Evolutionary conservation across 2,329 filamentous ascomycete genomes (phyloP).

Genomic region (Hansfordia pulvinata): DNA sequence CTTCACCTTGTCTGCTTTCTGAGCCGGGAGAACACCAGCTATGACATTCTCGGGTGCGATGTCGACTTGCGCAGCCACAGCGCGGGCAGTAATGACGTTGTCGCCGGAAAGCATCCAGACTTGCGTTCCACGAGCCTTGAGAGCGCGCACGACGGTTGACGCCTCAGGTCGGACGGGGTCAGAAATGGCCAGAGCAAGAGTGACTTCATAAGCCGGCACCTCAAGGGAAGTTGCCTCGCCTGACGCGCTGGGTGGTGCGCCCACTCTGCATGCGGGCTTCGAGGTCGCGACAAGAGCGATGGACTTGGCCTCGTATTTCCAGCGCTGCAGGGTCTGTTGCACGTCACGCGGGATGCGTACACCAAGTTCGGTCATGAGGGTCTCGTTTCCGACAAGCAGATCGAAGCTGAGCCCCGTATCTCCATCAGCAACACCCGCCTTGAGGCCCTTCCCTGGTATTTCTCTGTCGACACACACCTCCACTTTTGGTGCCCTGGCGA

Average conservation of each 20-base stretch:
- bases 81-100: constrained; percentile 70
- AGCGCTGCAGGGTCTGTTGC: constrained; percentile 27
- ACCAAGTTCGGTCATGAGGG: constrained; percentile 41
- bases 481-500: no score
- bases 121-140: constrained; percentile 51
- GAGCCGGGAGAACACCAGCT: constrained; percentile 71
- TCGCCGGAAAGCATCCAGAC: constrained; percentile 93
- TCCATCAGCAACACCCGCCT: constrained; percentile 30
- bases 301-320: constrained; percentile 52
- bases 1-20: constrained; percentile 64
- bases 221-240: no score
- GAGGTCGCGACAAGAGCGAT: constrained; percentile 47
- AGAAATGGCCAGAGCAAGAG: constrained; percentile 64
- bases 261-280: no score
- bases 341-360: constrained; percentile 24
- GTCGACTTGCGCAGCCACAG: constrained; percentile 63
- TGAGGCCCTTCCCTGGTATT: constrained; percentile 58
- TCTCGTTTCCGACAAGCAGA: constrained; percentile 60
- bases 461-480: constrained; percentile 36
- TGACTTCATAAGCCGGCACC: no score
- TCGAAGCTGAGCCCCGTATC: constrained; percentile 23
- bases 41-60: constrained; percentile 66
- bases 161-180: constrained; percentile 73
- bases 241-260: no score
- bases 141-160: constrained; percentile 43